Conservation (phyloP, 2,329 filamentous ascomycete species). For the Elsinoe australis region DNA sequence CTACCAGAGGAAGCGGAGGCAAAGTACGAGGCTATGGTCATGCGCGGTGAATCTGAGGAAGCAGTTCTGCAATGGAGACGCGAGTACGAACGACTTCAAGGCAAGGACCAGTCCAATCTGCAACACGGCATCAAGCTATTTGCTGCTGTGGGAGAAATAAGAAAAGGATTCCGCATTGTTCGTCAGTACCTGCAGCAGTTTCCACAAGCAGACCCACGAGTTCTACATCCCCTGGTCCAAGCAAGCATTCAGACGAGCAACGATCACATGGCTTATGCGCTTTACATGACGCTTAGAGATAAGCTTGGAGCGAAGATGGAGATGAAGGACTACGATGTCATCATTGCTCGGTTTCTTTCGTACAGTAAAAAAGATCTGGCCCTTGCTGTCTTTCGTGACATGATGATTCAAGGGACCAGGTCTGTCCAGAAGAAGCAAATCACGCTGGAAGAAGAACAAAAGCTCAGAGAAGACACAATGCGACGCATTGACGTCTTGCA, state of each 20-base stretch:
- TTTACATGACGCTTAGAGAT: constrained; percentile 58
- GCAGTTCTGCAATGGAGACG: constrained; percentile 31
- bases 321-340: constrained; percentile 67
- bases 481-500: constrained; percentile 21
- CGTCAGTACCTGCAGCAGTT: constrained; percentile 45
- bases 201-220: constrained; percentile 45
- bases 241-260: constrained; percentile 52
- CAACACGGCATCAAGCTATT: constrained; percentile 60
- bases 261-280: constrained; percentile 55
- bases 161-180: constrained; percentile 51
- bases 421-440: constrained; percentile 18
- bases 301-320: constrained; percentile 54
- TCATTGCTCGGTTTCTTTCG: constrained; percentile 63
- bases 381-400: constrained; percentile 73
- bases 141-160: constrained; percentile 50
- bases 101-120: constrained; percentile 38
- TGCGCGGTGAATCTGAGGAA: constrained; percentile 24
- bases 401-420: constrained; percentile 56
- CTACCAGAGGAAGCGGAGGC: constrained; percentile 24
- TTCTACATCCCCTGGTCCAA: constrained; percentile 61
- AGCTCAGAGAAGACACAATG: constrained; percentile 28
- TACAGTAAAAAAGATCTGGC: constrained; percentile 59
- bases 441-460: constrained; percentile 36
- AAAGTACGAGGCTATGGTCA: constrained; percentile 28
- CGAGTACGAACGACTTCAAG: constrained; percentile 19